phyloP scores from a whole-genome alignment of 1,284 basidiomycete genomes.

The Apiotrichum montevideense region DNA sequence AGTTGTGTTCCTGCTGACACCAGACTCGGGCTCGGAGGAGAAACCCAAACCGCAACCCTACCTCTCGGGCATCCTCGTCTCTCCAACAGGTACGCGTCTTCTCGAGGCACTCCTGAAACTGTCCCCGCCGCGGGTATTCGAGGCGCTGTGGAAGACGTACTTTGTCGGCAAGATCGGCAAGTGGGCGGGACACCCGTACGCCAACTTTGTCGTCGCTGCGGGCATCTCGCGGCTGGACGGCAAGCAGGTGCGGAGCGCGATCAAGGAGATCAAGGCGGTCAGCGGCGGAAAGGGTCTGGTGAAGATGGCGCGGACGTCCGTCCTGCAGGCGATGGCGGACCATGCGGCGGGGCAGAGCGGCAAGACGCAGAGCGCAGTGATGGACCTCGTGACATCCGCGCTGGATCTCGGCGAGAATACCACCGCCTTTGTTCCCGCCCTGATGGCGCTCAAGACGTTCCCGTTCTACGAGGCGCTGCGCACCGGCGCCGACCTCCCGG shows the following conservation, averaged over 20 bases:
- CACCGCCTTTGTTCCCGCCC: constrained; percentile 56
- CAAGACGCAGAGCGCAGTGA: constrained; percentile 38
- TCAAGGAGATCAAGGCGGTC: constrained; percentile 55
- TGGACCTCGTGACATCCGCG: constrained; percentile 57
- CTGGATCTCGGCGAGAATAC: constrained; percentile 57
- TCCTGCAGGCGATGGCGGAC: constrained; percentile 67
- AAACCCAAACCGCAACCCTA: constrained; percentile 30
- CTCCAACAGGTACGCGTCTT: constrained; percentile 79
- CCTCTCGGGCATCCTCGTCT: constrained; percentile 67
- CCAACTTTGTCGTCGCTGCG: constrained; percentile 82
- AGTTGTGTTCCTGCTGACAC: no score
- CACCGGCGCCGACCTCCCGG: constrained; percentile 23
- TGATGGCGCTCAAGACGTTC: constrained; percentile 59
- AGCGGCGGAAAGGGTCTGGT: constrained; percentile 52
- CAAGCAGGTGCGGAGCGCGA: constrained; percentile 56
- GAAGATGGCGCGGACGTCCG: constrained; percentile 57
- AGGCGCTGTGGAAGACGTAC: constrained; percentile 67
- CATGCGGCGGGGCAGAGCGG: constrained; percentile 53
- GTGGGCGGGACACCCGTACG: constrained; percentile 75
- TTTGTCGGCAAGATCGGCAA: constrained; percentile 64
- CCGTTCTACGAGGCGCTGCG: constrained; percentile 49
- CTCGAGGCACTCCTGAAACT: constrained; percentile 67
- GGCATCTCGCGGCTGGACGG: constrained; percentile 59
- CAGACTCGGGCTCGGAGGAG: constrained; percentile 43
- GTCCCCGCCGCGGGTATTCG: constrained; percentile 60